Evolutionary conservation across 345 rosid genomes (phyloP).

Genomic region (Balakata baccata): DNA sequence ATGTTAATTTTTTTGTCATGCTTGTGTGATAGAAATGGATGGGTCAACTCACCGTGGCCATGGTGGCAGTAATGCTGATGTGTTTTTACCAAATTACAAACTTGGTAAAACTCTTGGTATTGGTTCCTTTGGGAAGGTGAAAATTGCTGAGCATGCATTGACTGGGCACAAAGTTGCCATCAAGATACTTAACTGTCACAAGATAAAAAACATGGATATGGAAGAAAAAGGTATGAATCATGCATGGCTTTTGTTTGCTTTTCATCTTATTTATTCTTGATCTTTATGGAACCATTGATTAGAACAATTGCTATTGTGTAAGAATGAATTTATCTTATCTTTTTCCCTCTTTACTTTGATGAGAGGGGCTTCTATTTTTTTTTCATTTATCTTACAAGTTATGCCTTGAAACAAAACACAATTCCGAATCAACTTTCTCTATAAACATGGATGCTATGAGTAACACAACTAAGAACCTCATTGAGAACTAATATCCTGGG

Average conservation of each 20-base stretch:
- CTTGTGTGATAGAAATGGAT: slow-evolving; percentile 36
- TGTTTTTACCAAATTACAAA: slow-evolving; percentile 63
- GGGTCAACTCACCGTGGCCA: slow-evolving; percentile 50
- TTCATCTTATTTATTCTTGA: neutral
- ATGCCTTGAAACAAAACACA: no score
- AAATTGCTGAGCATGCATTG: slow-evolving; percentile 77
- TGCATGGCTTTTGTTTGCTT: neutral
- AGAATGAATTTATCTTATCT: neutral
- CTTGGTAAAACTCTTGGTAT: slow-evolving; percentile 85
- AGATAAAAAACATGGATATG: slow-evolving; percentile 77
- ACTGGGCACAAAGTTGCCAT: slow-evolving; percentile 93
- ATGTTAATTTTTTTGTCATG: neutral
- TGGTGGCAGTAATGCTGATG: slow-evolving; percentile 50
- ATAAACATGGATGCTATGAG: no score
- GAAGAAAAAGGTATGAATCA: slow-evolving; percentile 74
- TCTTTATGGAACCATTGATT: neutral
- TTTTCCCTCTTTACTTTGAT: neutral
- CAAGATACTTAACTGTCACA: slow-evolving; percentile 85
- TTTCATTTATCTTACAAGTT: no score
- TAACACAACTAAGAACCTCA: no score
- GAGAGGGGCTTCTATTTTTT: neutral
- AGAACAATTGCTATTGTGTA: neutral
- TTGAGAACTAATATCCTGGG: no score
- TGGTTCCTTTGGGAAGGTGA: slow-evolving; percentile 92
- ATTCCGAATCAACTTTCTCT: no score